Conservation (phyloP, 352 stramenopile species). For the Phytophthora hibernalis region DNA sequence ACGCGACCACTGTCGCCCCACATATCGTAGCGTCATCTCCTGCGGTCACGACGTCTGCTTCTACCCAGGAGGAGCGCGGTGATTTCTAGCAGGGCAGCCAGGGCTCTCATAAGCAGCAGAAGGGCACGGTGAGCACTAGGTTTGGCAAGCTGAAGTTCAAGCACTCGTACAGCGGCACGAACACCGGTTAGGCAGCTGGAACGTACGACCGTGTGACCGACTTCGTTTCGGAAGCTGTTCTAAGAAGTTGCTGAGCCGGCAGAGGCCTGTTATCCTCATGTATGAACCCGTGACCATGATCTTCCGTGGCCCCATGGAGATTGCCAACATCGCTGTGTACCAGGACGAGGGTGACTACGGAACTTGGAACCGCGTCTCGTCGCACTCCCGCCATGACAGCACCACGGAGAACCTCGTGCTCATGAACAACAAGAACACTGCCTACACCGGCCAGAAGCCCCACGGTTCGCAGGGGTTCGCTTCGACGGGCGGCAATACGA, state of each 20-base stretch:
- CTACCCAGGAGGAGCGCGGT: conserved; percentile 29
- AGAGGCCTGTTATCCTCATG: conserved; percentile 62
- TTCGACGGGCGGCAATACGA: conserved; percentile 45
- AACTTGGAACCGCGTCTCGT: conserved; percentile 61
- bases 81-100: conserved; percentile 13
- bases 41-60: conserved; percentile 1
- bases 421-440: conserved; percentile 83
- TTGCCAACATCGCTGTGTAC: conserved; percentile 73
- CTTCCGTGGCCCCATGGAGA: conserved; percentile 68
- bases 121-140: conserved; percentile 27
- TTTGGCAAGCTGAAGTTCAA: conserved; percentile 46
- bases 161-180: conserved; percentile 58
- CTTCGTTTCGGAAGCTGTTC: conserved; percentile 42
- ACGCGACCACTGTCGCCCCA: conserved; percentile 5
- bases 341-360: conserved; percentile 28
- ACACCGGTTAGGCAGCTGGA: conserved; percentile 57
- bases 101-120: conserved; percentile 13
- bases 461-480: conserved; percentile 65
- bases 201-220: conserved; percentile 62
- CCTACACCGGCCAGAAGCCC: conserved; percentile 46
- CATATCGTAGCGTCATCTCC: too few relatives aligned
- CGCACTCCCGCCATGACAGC: conserved; percentile 43
- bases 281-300: conserved; percentile 68
- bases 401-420: conserved; percentile 65
- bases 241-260: conserved; percentile 46